A percentile compares a stretch with the other conserved stretches of the same genome.
Conservation (phyloP, 2,329 filamentous ascomycete genomes). For the Fusarium clavum region DNA sequence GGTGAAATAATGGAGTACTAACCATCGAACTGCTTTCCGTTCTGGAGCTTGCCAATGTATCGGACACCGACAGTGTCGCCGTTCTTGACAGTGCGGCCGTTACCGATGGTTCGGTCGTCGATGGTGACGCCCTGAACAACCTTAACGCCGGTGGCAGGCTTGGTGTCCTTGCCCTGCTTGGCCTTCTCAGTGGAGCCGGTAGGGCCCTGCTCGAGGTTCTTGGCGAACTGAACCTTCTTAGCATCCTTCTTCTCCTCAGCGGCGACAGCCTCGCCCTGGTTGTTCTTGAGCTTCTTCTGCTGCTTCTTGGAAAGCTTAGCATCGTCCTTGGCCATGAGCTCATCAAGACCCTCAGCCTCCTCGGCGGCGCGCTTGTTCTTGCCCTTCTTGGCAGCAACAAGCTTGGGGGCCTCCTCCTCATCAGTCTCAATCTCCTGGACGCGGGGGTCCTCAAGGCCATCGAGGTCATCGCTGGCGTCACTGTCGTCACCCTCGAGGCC, state of each 20-base stretch:
- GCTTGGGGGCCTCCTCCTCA: slow-evolving; percentile 77
- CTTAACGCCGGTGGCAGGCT: slow-evolving; percentile 73
- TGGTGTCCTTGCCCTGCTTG: slow-evolving; percentile 53
- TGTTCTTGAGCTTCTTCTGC: slow-evolving; percentile 98
- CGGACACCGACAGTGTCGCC: slow-evolving; percentile 93
- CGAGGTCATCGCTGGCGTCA: slow-evolving; percentile 80
- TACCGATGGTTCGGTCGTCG: slow-evolving; percentile 94
- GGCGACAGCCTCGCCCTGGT: slow-evolving; percentile 87
- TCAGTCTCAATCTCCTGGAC: slow-evolving; percentile 82
- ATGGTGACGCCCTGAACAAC: slow-evolving; percentile 89
- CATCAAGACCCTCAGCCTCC: slow-evolving; percentile 79
- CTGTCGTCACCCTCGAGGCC: slow-evolving; percentile 79
- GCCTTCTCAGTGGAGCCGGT: slow-evolving; percentile 72
- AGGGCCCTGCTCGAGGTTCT: slow-evolving; percentile 97
- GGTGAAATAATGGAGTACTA: slow-evolving; percentile 54
- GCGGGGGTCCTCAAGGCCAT: slow-evolving; percentile 81
- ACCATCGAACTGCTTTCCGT: slow-evolving; percentile 96
- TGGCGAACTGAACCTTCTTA: slow-evolving; percentile 99
- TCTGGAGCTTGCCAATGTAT: slow-evolving; percentile 96
- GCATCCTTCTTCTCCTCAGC: slow-evolving; percentile 69
- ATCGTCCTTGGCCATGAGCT: slow-evolving; percentile 84
- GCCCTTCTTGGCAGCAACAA: slow-evolving; percentile 72
- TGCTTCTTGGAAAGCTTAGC: slow-evolving; percentile 94
- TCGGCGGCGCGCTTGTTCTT: slow-evolving; percentile 96
- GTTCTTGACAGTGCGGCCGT: slow-evolving; percentile 86